These are phyloP conservation scores for Botrytis sinoallii DNA, from an alignment of 2,329 filamentous ascomycete species.

Conservation along the genomic window DNA sequence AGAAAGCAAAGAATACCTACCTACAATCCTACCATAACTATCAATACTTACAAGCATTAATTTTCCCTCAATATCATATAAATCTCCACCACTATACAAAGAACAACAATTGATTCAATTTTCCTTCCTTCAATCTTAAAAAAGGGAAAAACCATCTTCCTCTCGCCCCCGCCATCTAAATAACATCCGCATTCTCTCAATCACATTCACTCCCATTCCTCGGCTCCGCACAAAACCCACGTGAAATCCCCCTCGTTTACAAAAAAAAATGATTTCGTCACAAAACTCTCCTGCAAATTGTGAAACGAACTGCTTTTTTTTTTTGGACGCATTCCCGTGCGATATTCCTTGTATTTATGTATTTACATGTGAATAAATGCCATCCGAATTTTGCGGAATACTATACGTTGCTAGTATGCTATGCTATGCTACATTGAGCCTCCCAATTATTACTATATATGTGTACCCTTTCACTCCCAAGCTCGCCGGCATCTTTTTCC, in stretches of 20 bases:
- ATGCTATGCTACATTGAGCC: neutral
- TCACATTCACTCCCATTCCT: neutral
- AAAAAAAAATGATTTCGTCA: neutral
- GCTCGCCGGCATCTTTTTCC: neutral
- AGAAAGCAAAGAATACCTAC: too few species aligned
- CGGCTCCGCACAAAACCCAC: neutral
- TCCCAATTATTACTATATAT: constrained; percentile 6
- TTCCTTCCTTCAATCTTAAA: too few species aligned
- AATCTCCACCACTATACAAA: too few species aligned
- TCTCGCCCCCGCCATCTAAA: too few species aligned
- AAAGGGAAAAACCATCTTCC: too few species aligned
- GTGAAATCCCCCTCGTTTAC: neutral
- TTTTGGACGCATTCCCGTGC: neutral
- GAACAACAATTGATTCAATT: too few species aligned
- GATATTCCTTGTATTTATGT: neutral
- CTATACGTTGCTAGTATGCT: neutral
- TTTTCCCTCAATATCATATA: too few species aligned
- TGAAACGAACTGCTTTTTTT: neutral
- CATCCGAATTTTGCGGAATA: neutral
- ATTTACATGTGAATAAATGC: neutral
- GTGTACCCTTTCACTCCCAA: constrained; percentile 1
- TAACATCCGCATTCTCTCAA: too few species aligned
- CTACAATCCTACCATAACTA: too few species aligned
- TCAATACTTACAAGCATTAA: too few species aligned
- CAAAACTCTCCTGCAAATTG: neutral